Evolutionary conservation across 305 asterid genomes (phyloP).

Genomic region (Lippia alba): DNA sequence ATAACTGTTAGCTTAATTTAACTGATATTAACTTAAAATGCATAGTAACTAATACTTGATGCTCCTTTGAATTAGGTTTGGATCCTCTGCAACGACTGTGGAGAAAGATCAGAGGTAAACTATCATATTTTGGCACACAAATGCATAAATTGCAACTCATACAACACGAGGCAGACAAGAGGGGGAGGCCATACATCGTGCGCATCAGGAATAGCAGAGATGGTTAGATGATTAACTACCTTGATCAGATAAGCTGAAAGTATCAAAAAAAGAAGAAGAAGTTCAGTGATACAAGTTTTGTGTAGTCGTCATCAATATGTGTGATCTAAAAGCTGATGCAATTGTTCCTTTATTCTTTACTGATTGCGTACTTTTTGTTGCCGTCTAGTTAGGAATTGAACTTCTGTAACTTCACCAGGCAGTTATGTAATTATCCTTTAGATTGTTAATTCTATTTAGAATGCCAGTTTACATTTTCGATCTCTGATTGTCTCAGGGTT

Average conservation of each 20-base stretch:
- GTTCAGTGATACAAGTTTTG: not conserved
- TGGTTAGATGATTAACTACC: conserved; percentile 37
- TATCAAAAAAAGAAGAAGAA: not conserved
- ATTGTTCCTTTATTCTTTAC: conserved; percentile 37
- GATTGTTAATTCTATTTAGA: not conserved
- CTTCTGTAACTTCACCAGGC: conserved; percentile 16
- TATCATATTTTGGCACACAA: conserved; percentile 68
- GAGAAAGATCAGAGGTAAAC: conserved; percentile 66
- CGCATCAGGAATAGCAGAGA: conserved; percentile 42
- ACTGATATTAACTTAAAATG: conserved; percentile 1
- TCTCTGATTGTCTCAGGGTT: not conserved
- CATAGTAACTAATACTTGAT: not conserved
- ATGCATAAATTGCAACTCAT: conserved; percentile 70
- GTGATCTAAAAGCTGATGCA: conserved; percentile 1
- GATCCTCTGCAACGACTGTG: conserved; percentile 89
- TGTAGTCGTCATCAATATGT: not conserved
- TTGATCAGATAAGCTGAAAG: not conserved
- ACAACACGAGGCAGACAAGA: conserved; percentile 73
- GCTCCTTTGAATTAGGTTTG: conserved; percentile 52
- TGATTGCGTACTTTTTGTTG: conserved; percentile 1
- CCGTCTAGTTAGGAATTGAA: conserved; percentile 21
- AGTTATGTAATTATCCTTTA: conserved; percentile 13
- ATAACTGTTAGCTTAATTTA: not conserved
- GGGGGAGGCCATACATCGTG: conserved; percentile 55
- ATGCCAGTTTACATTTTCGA: not conserved